These are phyloP conservation scores for Vaccinium corymbosum DNA, from an alignment of 148 eudicot genomes.

Conservation along the genomic window DNA sequence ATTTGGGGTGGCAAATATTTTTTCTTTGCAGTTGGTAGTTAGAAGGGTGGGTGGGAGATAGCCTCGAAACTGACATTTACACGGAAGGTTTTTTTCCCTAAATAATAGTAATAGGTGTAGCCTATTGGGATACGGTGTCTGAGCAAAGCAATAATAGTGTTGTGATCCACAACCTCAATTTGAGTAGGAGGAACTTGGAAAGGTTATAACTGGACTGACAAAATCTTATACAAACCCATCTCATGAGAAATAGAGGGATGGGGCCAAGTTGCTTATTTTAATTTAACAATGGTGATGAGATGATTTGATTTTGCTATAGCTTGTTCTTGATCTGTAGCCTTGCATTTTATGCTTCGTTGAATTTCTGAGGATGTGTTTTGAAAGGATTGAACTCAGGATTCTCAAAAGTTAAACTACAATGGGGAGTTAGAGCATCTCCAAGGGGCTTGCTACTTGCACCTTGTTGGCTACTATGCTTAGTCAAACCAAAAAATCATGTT, in stretches of 20 bases:
- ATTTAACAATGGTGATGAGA: neutral
- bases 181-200: neutral
- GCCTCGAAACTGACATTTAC: neutral
- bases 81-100: neutral
- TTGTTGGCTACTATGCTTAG: no score
- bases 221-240: neutral
- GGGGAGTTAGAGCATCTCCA: no score
- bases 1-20: no score
- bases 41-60: neutral
- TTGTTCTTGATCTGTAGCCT: neutral
- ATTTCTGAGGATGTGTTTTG: neutral
- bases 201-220: neutral
- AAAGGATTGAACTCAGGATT: neutral
- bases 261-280: neutral
- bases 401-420: neutral
- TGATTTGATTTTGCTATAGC: neutral
- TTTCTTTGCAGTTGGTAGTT: neutral
- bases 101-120: neutral
- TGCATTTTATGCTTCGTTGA: neutral
- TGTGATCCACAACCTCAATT: neutral
- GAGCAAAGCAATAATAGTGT: neutral
- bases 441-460: no score
- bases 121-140: neutral
- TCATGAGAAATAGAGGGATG: neutral
- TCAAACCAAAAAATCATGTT: no score